Percentiles rank a stretch among this genome's conserved stretches.
Conservation (phyloP, 208 protist genomes). For the Lotmaria passim region DNA sequence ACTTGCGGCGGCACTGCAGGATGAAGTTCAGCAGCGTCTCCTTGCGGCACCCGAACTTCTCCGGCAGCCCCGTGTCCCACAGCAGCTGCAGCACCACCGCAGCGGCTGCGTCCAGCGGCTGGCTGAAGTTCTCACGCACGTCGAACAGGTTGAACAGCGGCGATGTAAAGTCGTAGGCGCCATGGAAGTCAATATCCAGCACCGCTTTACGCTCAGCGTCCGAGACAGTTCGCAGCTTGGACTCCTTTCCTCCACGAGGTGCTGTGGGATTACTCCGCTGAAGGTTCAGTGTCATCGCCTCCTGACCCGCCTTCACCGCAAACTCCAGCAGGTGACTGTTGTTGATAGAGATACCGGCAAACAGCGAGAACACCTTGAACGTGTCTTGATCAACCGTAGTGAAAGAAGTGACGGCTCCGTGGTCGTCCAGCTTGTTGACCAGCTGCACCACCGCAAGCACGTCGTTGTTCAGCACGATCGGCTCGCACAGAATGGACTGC, state of each 20-base stretch:
- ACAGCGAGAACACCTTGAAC: conserved; percentile 80
- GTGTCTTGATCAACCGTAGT: conserved; percentile 60
- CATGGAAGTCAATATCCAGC: conserved; percentile 36
- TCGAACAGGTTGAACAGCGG: conserved; percentile 73
- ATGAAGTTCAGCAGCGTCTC: conserved; percentile 82
- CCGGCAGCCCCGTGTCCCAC: conserved; percentile 58
- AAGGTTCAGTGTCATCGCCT: conserved; percentile 76
- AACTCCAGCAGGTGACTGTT: conserved; percentile 87
- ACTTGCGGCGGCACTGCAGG: conserved; percentile 79
- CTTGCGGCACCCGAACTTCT: conserved; percentile 80
- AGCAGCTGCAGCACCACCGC: conserved; percentile 57
- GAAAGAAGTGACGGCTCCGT: conserved; percentile 62
- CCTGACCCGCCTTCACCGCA: conserved; percentile 71
- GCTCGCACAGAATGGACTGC: conserved; percentile 79
- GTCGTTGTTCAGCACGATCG: conserved; percentile 80
- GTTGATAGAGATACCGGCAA: conserved; percentile 87
- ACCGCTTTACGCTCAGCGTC: conserved; percentile 50
- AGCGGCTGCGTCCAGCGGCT: conserved; percentile 60
- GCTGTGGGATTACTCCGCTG: conserved; percentile 29
- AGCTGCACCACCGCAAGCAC: conserved; percentile 89
- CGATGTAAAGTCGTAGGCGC: conserved; percentile 61
- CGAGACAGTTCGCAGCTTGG: too few relatives aligned
- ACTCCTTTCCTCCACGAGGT: background rate
- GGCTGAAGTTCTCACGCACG: conserved; percentile 47
- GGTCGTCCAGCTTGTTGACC: conserved; percentile 75